Percentiles rank a stretch among this genome's conserved stretches.
These are phyloP conservation scores for Rubia balearica DNA, from an alignment of 305 asterid genomes.

Conservation along the genomic window DNA sequence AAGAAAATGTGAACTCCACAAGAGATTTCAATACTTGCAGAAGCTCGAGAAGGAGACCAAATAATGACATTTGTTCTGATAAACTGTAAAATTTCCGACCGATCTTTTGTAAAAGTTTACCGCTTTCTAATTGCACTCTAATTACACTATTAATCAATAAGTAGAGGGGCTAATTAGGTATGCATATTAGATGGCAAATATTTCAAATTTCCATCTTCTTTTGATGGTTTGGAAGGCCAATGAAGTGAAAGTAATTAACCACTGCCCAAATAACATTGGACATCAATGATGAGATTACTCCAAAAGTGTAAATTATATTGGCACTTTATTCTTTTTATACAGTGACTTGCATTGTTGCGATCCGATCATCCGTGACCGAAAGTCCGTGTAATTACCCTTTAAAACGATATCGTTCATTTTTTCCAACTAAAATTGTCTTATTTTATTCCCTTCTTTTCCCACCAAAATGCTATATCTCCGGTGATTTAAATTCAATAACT, in stretches of 20 bases:
- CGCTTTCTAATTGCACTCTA: not conserved
- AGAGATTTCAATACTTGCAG: no score
- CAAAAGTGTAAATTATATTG: no score
- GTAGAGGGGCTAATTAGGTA: not conserved
- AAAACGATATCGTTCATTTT: no score
- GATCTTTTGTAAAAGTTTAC: not conserved
- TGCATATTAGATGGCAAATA: not conserved
- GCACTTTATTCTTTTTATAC: no score
- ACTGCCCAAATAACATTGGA: not conserved
- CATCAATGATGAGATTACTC: conserved; percentile 7
- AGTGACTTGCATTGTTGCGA: no score
- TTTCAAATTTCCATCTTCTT: not conserved
- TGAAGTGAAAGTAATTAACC: not conserved
- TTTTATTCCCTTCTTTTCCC: no score
- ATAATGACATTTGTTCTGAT: conserved; percentile 10
- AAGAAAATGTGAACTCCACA: no score
- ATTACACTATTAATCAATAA: not conserved
- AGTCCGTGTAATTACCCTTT: no score
- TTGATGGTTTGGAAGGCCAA: not conserved
- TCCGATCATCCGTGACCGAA: no score
- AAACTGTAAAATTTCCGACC: conserved; percentile 22
- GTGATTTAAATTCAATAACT: no score
- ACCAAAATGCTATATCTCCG: no score
- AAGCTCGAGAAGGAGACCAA: conserved; percentile 9
- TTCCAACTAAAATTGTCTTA: no score